Conservation (phyloP, 2,329 filamentous ascomycete genomes). For the Helotiales sp. region DNA sequence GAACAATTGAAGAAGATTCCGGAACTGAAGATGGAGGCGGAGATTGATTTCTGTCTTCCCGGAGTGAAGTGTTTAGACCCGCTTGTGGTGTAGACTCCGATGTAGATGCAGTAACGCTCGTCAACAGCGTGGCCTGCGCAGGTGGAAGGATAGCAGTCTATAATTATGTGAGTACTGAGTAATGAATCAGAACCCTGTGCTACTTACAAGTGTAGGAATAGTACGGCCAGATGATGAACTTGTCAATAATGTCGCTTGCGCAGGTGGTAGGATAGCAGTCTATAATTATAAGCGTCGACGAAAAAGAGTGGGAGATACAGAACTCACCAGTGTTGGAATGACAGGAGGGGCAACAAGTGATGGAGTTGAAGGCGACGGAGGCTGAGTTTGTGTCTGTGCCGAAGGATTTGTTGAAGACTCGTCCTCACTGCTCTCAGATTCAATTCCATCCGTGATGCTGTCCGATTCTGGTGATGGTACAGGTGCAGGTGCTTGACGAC, state of each 20-base stretch:
- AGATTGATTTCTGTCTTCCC: background rate
- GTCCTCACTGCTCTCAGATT: slow-evolving; percentile 1
- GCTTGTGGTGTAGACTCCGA: background rate
- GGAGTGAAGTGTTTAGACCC: background rate
- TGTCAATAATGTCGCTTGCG: slow-evolving; percentile 1
- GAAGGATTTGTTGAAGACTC: slow-evolving; percentile 1
- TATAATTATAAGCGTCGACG: background rate
- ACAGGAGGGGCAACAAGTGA: background rate
- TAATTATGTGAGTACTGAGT: too few relatives aligned
- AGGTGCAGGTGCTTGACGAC: slow-evolving; percentile 3
- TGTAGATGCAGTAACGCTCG: background rate
- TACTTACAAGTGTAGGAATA: slow-evolving; percentile 1
- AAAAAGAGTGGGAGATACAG: background rate
- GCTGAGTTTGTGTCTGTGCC: background rate
- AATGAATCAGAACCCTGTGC: too few relatives aligned
- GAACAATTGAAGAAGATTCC: background rate
- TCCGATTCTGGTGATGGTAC: background rate
- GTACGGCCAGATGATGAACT: background rate
- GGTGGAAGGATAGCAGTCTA: slow-evolving; percentile 6
- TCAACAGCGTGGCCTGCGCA: background rate
- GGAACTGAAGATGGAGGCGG: background rate
- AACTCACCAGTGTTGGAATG: background rate
- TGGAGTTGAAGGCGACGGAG: background rate
- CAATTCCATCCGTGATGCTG: background rate
- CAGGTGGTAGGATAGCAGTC: slow-evolving; percentile 8